Evolutionary conservation across 2,329 filamentous ascomycete genomes (phyloP).

Genomic region (Hypoxylon sp.): DNA sequence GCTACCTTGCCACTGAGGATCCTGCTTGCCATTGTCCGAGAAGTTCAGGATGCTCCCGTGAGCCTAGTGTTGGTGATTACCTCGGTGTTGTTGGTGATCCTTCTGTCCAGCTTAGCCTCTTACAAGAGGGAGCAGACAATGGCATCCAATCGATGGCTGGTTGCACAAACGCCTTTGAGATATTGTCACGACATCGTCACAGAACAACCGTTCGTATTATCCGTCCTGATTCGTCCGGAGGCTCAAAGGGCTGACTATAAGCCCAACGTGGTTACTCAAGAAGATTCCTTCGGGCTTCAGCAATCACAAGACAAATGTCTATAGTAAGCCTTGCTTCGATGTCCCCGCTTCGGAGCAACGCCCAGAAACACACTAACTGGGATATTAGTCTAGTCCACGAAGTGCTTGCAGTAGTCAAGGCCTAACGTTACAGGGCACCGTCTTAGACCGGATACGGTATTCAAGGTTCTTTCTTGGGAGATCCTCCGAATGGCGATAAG

Average conservation of each 20-base stretch:
- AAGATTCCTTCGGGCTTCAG: slow-evolving; percentile 3
- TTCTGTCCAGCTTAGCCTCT: slow-evolving; percentile 1
- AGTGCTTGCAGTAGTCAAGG: neutral
- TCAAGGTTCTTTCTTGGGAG: neutral
- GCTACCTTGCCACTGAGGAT: slow-evolving; percentile 1
- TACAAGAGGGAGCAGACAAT: neutral
- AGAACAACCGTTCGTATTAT: neutral
- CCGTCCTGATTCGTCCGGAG: neutral
- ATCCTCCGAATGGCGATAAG: neutral
- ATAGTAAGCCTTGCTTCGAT: slow-evolving; percentile 10
- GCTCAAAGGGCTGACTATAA: slow-evolving; percentile 1
- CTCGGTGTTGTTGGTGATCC: slow-evolving; percentile 4
- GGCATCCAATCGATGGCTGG: slow-evolving; percentile 1
- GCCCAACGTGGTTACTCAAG: slow-evolving; percentile 1
- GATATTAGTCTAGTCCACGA: neutral
- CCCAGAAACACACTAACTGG: neutral
- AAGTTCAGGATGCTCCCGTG: neutral
- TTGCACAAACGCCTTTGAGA: too few species aligned
- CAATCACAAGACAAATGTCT: neutral
- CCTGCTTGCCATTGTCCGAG: neutral
- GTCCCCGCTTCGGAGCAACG: neutral
- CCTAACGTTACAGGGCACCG: slow-evolving; percentile 3
- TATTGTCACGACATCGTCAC: neutral
- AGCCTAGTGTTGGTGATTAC: neutral
- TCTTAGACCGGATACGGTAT: neutral